These are phyloP conservation scores for Creolimax fragrantissima DNA, from an alignment of 78 protist genomes.

Conservation along the genomic window DNA sequence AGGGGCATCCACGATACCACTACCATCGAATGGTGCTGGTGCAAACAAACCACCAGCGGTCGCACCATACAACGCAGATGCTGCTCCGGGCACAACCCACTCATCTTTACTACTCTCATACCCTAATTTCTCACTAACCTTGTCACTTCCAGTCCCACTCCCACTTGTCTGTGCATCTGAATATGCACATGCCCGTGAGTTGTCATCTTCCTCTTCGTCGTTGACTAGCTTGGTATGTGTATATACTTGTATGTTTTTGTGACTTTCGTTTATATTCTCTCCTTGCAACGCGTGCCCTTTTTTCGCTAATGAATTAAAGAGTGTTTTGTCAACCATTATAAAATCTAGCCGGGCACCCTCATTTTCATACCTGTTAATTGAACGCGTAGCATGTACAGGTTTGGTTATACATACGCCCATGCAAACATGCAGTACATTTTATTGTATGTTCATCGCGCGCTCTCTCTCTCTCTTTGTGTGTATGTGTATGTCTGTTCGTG, in stretches of 20 bases:
- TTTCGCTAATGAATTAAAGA: neutral
- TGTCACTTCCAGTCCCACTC: neutral
- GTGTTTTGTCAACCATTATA: neutral
- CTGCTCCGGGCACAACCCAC: neutral
- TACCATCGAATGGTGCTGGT: slow-evolving; percentile 27
- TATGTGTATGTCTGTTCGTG: too few relatives aligned
- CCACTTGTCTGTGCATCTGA: neutral
- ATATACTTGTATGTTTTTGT: neutral
- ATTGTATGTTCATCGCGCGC: too few relatives aligned
- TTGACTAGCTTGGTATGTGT: neutral
- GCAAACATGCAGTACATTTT: too few relatives aligned
- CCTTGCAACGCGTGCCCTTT: neutral
- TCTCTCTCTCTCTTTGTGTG: too few relatives aligned
- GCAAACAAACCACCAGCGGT: neutral
- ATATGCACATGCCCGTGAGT: too few relatives aligned
- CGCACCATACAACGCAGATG: neutral
- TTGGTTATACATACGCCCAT: too few relatives aligned
- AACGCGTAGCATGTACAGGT: too few relatives aligned
- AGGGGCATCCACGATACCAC: slow-evolving; percentile 24
- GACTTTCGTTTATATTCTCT: neutral
- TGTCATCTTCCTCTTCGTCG: neutral
- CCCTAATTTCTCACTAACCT: neutral
- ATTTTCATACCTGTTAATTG: neutral
- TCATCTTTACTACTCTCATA: neutral
- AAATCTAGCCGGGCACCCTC: slow-evolving; percentile 1